A percentile compares a stretch with the other conserved stretches of the same genome.
Evolutionary conservation across 106 monocot genomes (phyloP).

Genomic region (Allium sativum): DNA sequence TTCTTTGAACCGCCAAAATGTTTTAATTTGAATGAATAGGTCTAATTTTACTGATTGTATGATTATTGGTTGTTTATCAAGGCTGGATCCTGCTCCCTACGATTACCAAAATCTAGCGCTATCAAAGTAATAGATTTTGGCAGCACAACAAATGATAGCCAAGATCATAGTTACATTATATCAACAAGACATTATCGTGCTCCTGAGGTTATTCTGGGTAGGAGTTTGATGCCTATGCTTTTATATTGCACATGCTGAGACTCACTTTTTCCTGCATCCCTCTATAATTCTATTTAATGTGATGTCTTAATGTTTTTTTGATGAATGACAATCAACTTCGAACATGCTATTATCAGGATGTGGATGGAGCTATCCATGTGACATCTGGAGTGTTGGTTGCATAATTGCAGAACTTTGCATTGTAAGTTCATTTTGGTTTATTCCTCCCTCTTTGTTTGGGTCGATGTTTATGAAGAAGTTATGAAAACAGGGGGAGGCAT

Average conservation of each 20-base stretch:
- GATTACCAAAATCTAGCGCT: slow-evolving; percentile 52
- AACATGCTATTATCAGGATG: slow-evolving; percentile 46
- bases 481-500: slow-evolving; percentile 49
- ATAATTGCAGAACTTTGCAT: slow-evolving; percentile 67
- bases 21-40: not conserved
- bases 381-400: slow-evolving; percentile 73
- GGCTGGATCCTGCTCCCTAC: slow-evolving; percentile 10
- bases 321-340: slow-evolving; percentile 49
- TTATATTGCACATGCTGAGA: too few species aligned
- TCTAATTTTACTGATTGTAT: not conserved
- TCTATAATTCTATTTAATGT: not conserved
- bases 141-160: slow-evolving; percentile 38
- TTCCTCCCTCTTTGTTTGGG: not conserved
- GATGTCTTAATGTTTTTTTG: slow-evolving; percentile 1
- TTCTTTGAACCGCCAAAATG: not conserved
- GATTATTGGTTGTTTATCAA: not conserved
- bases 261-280: too few species aligned
- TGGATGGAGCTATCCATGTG: slow-evolving; percentile 66
- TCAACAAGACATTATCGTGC: slow-evolving; percentile 46
- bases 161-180: slow-evolving; percentile 24
- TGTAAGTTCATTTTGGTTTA: slow-evolving; percentile 28
- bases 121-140: slow-evolving; percentile 83
- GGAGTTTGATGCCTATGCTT: not conserved
- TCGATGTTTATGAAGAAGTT: not conserved
- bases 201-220: slow-evolving; percentile 61